Evolutionary conservation across 2,329 filamentous ascomycete species (phyloP).

Genomic region (Stachybotrys elegans): DNA sequence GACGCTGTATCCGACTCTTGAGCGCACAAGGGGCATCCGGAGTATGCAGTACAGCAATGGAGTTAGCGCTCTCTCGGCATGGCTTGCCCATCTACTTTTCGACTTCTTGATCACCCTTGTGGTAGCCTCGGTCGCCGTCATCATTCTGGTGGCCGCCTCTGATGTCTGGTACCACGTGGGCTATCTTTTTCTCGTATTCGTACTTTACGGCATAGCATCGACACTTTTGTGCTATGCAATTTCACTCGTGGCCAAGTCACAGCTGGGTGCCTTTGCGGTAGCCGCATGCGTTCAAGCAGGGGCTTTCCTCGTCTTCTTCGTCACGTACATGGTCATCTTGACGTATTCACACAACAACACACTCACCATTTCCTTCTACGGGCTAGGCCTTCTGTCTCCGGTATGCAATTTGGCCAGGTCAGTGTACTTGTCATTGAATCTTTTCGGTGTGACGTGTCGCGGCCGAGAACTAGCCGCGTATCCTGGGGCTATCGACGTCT

Average conservation of each 20-base stretch:
- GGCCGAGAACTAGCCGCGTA: conserved; percentile 58
- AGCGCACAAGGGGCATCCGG: conserved; percentile 72
- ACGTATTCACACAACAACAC: conserved; percentile 69
- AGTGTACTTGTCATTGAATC: conserved; percentile 72
- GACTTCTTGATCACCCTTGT: too few species aligned
- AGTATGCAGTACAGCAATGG: conserved; percentile 93
- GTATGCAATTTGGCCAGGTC: conserved; percentile 70
- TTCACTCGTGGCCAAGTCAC: conserved; percentile 72
- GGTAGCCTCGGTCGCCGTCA: too few species aligned
- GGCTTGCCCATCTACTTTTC: conserved; percentile 77
- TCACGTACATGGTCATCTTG: conserved; percentile 65
- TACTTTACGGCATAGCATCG: conserved; percentile 75
- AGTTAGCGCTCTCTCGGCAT: conserved; percentile 74
- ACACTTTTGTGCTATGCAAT: conserved; percentile 74
- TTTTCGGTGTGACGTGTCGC: conserved; percentile 76
- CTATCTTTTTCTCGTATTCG: conserved; percentile 77
- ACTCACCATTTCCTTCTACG: conserved; percentile 68
- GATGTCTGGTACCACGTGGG: conserved; percentile 71
- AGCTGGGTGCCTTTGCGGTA: conserved; percentile 80
- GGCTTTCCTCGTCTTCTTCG: conserved; percentile 65
- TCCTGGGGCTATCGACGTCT: conserved; percentile 66
- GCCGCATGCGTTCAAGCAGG: conserved; percentile 72
- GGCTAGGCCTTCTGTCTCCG: conserved; percentile 68
- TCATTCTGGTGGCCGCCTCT: conserved; percentile 61
- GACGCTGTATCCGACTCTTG: conserved; percentile 80